Evolutionary conservation across 352 stramenopile species (phyloP).

Genomic region (Phytophthora agathidicida): DNA sequence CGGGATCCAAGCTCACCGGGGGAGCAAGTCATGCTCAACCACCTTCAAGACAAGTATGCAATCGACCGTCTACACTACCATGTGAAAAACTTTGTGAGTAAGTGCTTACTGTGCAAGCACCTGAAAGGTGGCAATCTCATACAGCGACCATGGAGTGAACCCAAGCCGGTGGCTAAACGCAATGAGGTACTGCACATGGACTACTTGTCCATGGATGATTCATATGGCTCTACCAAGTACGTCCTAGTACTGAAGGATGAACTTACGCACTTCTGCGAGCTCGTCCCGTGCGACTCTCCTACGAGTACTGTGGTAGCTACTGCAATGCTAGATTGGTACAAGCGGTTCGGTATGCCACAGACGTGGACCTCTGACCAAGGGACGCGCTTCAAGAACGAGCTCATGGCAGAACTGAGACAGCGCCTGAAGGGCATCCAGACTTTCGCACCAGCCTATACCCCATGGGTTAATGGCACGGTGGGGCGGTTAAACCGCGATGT

Average conservation of each 20-base stretch:
- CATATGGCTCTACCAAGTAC: slow-evolving; percentile 3
- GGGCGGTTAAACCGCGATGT: slow-evolving; percentile 25
- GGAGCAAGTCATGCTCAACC: not conserved
- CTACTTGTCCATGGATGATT: slow-evolving; percentile 13
- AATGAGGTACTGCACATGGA: too few species aligned
- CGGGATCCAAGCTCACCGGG: slow-evolving; percentile 3
- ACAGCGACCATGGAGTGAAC: slow-evolving; percentile 11
- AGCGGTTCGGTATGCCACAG: slow-evolving; percentile 12
- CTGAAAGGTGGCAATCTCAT: slow-evolving; percentile 20
- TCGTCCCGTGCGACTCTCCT: slow-evolving; percentile 18
- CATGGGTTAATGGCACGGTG: too few species aligned
- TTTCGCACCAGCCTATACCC: slow-evolving; percentile 12
- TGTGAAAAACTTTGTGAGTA: slow-evolving; percentile 3
- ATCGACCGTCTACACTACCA: not conserved
- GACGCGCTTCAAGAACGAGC: slow-evolving; percentile 17
- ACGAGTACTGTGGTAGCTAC: not conserved
- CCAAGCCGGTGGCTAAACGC: too few species aligned
- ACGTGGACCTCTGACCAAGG: slow-evolving; percentile 13
- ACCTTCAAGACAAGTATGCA: not conserved
- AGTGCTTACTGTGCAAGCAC: slow-evolving; percentile 22
- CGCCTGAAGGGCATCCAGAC: slow-evolving; percentile 3
- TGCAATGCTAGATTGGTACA: slow-evolving; percentile 22
- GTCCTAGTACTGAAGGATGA: too few species aligned
- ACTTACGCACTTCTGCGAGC: too few species aligned
- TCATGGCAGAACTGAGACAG: slow-evolving; percentile 22